phyloP scores from a whole-genome alignment of 306 rosid genomes.

The Dryas drummondii region DNA sequence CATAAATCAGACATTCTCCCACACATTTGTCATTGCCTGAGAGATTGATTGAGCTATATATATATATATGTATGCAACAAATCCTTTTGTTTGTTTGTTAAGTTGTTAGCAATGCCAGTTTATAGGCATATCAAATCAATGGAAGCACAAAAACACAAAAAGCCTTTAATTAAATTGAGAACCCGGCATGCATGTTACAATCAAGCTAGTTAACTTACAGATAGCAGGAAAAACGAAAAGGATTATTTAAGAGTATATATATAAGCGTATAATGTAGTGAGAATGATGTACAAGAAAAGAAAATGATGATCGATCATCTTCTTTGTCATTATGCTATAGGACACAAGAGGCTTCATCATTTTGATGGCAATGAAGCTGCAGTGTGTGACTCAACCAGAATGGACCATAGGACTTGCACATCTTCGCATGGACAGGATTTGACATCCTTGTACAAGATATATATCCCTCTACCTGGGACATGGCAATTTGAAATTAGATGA shows the following conservation, averaged over 20 bases:
- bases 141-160: background rate
- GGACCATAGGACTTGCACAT: constrained; percentile 79
- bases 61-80: too few relatives aligned
- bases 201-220: background rate
- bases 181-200: background rate
- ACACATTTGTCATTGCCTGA: too few relatives aligned
- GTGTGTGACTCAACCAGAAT: constrained; percentile 56
- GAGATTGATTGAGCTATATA: too few relatives aligned
- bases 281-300: constrained; percentile 9
- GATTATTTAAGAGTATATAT: background rate
- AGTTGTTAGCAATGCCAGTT: too few relatives aligned
- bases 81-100: too few relatives aligned
- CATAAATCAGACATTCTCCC: too few relatives aligned
- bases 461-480: constrained; percentile 51
- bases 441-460: constrained; percentile 73
- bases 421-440: constrained; percentile 70
- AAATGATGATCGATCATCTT: background rate
- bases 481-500: background rate
- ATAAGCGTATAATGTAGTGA: background rate
- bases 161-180: background rate
- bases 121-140: background rate
- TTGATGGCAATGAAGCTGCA: constrained; percentile 34
- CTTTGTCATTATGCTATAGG: background rate
- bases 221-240: background rate
- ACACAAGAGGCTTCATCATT: constrained; percentile 10